Evolutionary conservation across 129 eudicot genomes (phyloP), one percentile per base, ranked within the genome.

Genomic region (Ambrosia artemisiifolia): DNA sequence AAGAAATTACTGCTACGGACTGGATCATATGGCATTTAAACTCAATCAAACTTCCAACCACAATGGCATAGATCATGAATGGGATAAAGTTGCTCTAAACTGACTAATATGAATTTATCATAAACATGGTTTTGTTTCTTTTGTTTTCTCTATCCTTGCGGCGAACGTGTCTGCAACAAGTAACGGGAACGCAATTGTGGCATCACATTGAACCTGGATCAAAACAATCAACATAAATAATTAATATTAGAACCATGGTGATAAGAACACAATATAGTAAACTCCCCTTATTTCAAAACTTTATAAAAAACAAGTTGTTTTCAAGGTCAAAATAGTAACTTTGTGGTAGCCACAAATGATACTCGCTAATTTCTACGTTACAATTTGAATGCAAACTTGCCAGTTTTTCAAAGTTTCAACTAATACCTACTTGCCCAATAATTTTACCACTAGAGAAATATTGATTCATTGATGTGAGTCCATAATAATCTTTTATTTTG

Each of bases 101-200:
- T 4, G 65, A 33, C 44, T 60, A 13, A 60, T 33, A 5, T 5
- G n/a, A 11, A 76, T 19, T 20, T 46, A 36, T 78, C 70, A 74
- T 30, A 78, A 67, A 48, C 48, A 71, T 34, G 77, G 20, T 34
- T 72, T 77, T 34, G 75, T 30, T 20, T 69, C 20, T 2, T 56
- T 40, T 36, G 62, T 32, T 48, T 65, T 83, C 30, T 79, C 69
- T 53, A 47, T 69, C 82, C 72, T 83, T 42, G 84, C 67, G 53
- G 96, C 98, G 85, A 93, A 93, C 66, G 96, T 93, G 79, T 93
- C 89, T 3, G 96, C 98, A 32, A 90, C 95, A 35, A 87, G 75
- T 17, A 93, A 57, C 11, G 98, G 98, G 76, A 93, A 90, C 0
- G 96, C 96, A 71, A 90, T 93, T 13, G 96, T 93, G 65, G 98